phyloP scores from a whole-genome alignment of 176 grass and related monocot genomes.

The Metroxylon sagu region DNA sequence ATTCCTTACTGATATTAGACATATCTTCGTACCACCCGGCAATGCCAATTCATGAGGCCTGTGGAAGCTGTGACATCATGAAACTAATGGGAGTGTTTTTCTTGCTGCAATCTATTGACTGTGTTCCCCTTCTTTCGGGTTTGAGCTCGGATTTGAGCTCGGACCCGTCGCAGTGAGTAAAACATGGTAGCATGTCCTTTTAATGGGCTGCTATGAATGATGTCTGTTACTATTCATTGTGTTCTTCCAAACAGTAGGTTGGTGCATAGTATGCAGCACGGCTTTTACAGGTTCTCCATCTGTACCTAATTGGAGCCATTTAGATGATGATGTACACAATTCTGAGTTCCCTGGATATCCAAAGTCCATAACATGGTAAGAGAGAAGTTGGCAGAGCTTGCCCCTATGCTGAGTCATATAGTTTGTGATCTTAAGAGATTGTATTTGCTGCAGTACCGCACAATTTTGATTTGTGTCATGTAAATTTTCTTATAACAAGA shows the following conservation, averaged over 20 bases:
- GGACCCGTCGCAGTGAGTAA: no score
- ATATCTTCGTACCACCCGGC: neutral
- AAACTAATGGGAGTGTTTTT: neutral
- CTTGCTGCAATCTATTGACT: neutral
- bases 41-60: neutral
- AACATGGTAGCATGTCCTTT: no score
- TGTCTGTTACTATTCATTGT: no score
- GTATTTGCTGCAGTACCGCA: neutral
- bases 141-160: no score
- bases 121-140: no score
- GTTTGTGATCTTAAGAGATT: neutral
- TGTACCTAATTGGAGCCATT: no score
- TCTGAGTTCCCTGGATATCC: neutral
- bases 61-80: neutral
- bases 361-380: neutral
- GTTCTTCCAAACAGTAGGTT: no score
- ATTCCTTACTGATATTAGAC: constrained; percentile 2
- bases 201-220: no score
- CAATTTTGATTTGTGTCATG: constrained; percentile 3
- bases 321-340: neutral
- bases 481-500: neutral
- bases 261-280: no score
- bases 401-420: neutral
- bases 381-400: neutral
- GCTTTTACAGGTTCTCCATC: no score